These are phyloP conservation scores for Geopyxis carbonaria DNA, from an alignment of 495 filamentous ascomycete genomes.

Conservation along the genomic window DNA sequence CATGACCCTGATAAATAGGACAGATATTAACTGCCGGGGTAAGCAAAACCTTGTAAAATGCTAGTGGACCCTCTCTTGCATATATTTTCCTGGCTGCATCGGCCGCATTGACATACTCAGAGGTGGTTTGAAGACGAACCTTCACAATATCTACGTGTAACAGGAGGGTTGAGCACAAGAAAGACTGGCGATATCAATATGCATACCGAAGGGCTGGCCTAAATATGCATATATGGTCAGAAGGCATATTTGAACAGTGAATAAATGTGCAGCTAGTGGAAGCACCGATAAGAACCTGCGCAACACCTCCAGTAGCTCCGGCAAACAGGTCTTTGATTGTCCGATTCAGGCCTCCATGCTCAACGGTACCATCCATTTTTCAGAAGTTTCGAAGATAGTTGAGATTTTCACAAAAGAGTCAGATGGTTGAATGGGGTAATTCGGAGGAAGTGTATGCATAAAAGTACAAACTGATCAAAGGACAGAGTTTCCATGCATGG, in stretches of 20 bases:
- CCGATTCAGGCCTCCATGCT: slow-evolving; percentile 18
- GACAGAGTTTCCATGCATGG: no score
- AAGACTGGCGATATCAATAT: background rate
- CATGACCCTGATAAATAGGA: background rate
- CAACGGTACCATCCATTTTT: no score
- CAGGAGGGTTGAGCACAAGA: background rate
- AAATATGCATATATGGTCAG: slow-evolving; percentile 6
- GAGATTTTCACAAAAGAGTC: no score
- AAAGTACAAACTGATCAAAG: no score
- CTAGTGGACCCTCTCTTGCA: slow-evolving; percentile 67
- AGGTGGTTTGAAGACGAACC: slow-evolving; percentile 83
- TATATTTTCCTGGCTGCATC: slow-evolving; percentile 70
- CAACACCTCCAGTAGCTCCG: slow-evolving; percentile 78
- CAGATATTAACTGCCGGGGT: background rate
- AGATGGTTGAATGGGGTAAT: no score
- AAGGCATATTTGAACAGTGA: background rate
- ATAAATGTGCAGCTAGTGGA: slow-evolving; percentile 10
- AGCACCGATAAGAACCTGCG: slow-evolving; percentile 87
- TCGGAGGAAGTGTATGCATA: no score
- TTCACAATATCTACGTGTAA: slow-evolving; percentile 70
- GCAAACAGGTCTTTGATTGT: slow-evolving; percentile 87
- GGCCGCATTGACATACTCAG: slow-evolving; percentile 59
- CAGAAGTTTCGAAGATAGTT: no score
- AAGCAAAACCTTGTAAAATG: slow-evolving; percentile 67
- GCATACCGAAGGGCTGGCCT: slow-evolving; percentile 82